Evolutionary conservation across 176 grass and related monocot species (phyloP).

Genomic region (Tuctoria greenei): DNA sequence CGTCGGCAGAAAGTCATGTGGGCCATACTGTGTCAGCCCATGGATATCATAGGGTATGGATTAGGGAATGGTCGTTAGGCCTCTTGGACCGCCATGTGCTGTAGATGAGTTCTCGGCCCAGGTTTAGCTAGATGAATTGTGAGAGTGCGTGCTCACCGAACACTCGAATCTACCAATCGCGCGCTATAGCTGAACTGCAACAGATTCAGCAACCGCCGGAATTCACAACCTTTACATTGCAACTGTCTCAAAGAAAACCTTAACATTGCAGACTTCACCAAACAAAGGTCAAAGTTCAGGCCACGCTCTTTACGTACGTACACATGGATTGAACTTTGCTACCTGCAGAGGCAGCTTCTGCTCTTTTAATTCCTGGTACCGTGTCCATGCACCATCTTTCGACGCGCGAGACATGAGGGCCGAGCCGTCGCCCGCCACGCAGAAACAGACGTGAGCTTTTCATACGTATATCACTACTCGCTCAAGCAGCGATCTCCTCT

Average conservation of each 20-base stretch:
- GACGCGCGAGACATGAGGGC: background rate
- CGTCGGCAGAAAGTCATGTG: too few species aligned
- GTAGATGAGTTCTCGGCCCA: too few species aligned
- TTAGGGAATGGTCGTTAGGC: too few species aligned
- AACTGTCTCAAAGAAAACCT: too few species aligned
- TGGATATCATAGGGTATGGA: too few species aligned
- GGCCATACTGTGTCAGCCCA: too few species aligned
- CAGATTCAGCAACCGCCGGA: slow-evolving; percentile 10
- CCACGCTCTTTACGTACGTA: slow-evolving; percentile 15
- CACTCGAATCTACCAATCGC: slow-evolving; percentile 30
- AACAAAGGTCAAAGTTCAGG: background rate
- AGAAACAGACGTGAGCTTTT: background rate
- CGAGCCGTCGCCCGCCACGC: background rate
- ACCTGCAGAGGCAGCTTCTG: background rate
- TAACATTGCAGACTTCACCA: slow-evolving; percentile 15
- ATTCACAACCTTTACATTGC: slow-evolving; percentile 50
- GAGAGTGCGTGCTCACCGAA: background rate
- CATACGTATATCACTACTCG: background rate
- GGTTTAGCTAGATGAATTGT: too few species aligned
- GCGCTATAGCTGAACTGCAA: background rate
- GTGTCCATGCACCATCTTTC: background rate
- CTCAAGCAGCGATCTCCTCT: too few species aligned
- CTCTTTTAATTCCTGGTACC: background rate
- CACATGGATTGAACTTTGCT: background rate
- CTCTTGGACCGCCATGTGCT: too few species aligned